Percentiles rank a stretch among this genome's conserved stretches.
These are phyloP conservation scores for Fusarium coffeatum DNA, from an alignment of 2,329 filamentous ascomycete genomes.

Conservation along the genomic window DNA sequence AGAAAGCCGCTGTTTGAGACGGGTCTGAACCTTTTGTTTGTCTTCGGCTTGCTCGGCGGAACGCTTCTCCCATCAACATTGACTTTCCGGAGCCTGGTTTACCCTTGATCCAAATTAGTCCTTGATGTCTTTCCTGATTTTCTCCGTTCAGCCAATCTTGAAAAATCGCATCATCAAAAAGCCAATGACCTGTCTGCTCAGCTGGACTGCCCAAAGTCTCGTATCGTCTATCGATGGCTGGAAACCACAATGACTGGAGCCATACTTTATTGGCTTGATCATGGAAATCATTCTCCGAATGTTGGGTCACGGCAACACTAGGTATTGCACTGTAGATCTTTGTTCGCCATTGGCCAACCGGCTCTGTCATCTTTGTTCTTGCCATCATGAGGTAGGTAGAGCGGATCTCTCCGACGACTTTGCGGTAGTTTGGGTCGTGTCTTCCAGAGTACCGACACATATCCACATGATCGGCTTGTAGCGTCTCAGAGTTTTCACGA, in stretches of 20 bases:
- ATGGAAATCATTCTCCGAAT: no score
- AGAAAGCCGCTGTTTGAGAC: not conserved
- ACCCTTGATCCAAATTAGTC: not conserved
- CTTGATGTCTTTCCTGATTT: no score
- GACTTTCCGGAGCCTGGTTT: conserved; percentile 4
- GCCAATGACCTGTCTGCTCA: not conserved
- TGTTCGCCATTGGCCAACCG: no score
- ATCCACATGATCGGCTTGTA: conserved; percentile 27
- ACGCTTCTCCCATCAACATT: not conserved
- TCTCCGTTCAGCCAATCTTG: not conserved
- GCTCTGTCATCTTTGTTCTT: not conserved
- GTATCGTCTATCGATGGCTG: not conserved
- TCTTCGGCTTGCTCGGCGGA: no score
- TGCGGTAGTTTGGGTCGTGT: conserved; percentile 22
- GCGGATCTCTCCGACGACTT: conserved; percentile 20
- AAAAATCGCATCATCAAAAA: not conserved
- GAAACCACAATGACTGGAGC: not conserved
- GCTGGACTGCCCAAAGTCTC: not conserved
- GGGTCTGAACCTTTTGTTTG: no score
- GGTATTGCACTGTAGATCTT: not conserved
- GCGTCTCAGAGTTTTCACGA: conserved; percentile 24
- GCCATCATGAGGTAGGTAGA: not conserved
- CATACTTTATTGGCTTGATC: not conserved
- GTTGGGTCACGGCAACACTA: no score
- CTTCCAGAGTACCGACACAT: conserved; percentile 12